Percentiles rank a stretch among this genome's conserved stretches.
Evolutionary conservation across 371 early-diverging fungal species (phyloP).

Genomic region (Haplosporangium sp.): DNA sequence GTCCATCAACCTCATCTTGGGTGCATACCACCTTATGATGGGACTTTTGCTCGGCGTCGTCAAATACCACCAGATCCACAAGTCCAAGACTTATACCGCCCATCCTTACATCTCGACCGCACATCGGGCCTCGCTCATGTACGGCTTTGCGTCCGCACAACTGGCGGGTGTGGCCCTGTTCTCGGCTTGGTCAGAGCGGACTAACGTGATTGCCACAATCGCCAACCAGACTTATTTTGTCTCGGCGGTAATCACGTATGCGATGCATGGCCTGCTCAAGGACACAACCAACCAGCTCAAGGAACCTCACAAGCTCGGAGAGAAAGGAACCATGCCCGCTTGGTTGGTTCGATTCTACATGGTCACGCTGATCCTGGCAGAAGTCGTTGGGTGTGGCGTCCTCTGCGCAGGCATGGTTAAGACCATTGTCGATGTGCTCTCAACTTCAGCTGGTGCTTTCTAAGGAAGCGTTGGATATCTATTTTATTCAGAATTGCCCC

Average conservation of each 20-base stretch:
- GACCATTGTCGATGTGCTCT: conserved; percentile 17
- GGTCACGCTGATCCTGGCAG: conserved; percentile 24
- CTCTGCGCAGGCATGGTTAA: conserved; percentile 30
- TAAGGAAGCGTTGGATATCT: no score
- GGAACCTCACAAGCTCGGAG: conserved; percentile 34
- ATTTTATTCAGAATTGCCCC: no score
- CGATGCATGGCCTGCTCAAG: conserved; percentile 30
- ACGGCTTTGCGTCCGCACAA: conserved; percentile 45
- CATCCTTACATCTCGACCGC: conserved; percentile 49
- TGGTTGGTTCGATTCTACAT: conserved; percentile 33
- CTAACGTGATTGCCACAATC: conserved; percentile 24
- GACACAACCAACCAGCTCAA: conserved; percentile 49
- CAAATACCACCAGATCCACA: conserved; percentile 45
- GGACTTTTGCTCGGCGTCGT: conserved; percentile 39
- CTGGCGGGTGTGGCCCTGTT: conserved; percentile 24
- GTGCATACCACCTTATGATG: conserved; percentile 36
- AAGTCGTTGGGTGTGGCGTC: conserved; percentile 41
- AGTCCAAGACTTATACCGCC: conserved; percentile 30
- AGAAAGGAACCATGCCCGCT: conserved; percentile 14
- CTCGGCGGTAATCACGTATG: conserved; percentile 28
- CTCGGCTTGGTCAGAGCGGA: conserved; percentile 26
- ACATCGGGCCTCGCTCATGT: conserved; percentile 49
- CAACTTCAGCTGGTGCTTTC: no score
- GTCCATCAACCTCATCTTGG: conserved; percentile 28
- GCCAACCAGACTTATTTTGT: conserved; percentile 35